Conservation (phyloP, 305 asterid genomes). For the Caryopteris hybrid region DNA sequence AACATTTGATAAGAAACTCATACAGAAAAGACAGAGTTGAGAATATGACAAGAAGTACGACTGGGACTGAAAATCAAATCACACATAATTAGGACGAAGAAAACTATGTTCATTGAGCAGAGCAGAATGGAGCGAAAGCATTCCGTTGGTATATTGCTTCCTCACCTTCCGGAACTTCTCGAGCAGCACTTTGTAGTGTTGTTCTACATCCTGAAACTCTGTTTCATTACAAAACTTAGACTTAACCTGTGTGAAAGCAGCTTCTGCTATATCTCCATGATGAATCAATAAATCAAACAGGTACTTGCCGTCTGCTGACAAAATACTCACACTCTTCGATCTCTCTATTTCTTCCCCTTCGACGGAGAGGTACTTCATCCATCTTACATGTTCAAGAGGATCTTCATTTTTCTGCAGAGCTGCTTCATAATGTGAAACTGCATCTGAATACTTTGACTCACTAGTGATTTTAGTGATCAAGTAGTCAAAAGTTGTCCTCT, state of each 20-base stretch:
- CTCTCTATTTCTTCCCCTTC: conserved; percentile 34
- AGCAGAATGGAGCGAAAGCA: conserved; percentile 61
- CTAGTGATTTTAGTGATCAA: conserved; percentile 34
- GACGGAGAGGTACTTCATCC: conserved; percentile 44
- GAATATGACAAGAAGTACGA: too few relatives aligned
- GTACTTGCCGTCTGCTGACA: too few relatives aligned
- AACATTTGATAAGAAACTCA: too few relatives aligned
- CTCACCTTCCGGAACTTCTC: conserved; percentile 62
- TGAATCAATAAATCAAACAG: too few relatives aligned
- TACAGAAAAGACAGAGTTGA: too few relatives aligned
- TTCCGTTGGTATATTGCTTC: conserved; percentile 54
- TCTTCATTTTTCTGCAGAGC: conserved; percentile 49
- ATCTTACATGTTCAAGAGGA: conserved; percentile 51
- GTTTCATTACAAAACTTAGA: conserved; percentile 49
- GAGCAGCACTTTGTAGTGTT: conserved; percentile 39
- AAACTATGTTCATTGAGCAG: conserved; percentile 14
- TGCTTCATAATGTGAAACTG: conserved; percentile 32
- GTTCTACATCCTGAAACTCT: conserved; percentile 44
- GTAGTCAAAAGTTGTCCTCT: conserved; percentile 36
- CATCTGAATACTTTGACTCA: conserved; percentile 39
- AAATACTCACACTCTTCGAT: conserved; percentile 17
- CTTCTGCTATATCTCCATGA: conserved; percentile 36
- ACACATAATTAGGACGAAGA: not conserved
- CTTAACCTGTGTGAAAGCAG: conserved; percentile 33
- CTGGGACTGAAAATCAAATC: not conserved